Conservation (phyloP, 2,329 filamentous ascomycete species). For the Xylaria sp. region DNA sequence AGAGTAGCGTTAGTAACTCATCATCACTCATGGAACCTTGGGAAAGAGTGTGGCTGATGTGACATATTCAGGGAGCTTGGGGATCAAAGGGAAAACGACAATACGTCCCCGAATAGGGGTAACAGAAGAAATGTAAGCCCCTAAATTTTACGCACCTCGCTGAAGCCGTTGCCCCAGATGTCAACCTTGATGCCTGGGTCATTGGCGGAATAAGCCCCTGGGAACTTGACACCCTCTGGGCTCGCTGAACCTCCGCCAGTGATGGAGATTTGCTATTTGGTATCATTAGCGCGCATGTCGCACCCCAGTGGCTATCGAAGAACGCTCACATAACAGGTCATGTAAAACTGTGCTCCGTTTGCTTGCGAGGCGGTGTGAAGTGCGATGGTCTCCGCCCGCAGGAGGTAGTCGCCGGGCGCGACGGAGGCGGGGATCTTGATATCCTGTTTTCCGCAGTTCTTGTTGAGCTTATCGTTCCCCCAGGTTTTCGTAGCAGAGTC, state of each 20-base stretch:
- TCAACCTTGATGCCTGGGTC: conserved; percentile 54
- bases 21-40: too few relatives aligned
- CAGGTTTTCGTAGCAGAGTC: conserved; percentile 36
- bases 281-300: conserved; percentile 5
- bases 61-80: too few relatives aligned
- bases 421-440: conserved; percentile 44
- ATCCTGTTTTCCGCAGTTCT: conserved; percentile 37
- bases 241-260: conserved; percentile 46
- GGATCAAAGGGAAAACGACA: too few relatives aligned
- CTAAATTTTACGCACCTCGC: conserved; percentile 4
- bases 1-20: too few relatives aligned
- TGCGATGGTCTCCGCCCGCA: conserved; percentile 47
- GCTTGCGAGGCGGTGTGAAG: conserved; percentile 41
- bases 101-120: too few relatives aligned
- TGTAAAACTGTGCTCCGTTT: conserved; percentile 33
- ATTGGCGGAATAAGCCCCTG: conserved; percentile 49
- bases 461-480: conserved; percentile 35
- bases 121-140: too few relatives aligned
- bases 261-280: conserved; percentile 47
- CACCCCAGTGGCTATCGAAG: too few relatives aligned
- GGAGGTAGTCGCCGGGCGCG: conserved; percentile 45
- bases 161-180: conserved; percentile 43
- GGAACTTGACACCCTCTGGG: conserved; percentile 48
- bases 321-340: conserved; percentile 31
- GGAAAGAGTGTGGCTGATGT: too few relatives aligned